Base-by-base conservation (phyloP, 2,329 filamentous ascomycete species). In the Alternaria triticimaculans region DNA sequence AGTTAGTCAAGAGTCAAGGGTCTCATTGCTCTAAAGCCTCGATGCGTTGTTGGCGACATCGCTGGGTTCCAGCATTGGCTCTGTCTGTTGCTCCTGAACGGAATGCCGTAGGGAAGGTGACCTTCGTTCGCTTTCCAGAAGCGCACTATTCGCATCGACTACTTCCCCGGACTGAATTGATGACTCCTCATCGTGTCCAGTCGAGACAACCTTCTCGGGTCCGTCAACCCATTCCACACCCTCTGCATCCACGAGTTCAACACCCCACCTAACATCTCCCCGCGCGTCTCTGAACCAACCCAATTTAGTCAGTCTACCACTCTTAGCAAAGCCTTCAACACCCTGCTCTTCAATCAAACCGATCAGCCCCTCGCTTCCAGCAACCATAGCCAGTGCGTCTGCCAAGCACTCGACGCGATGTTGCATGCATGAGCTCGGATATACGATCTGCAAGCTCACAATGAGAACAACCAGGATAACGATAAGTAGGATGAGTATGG, bases 351-450 rank as follows among this genome's bases (percentile, higher is more conserved):
- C 37, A 18, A 41, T 41, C n/a, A 41, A 41, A 11, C 37, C 5
- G 37, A 41, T 41, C 37, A 41, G 37, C 5, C 37, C 37, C 37
- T 41, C 37, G n/a, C 37, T 41, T 41, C 37, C 37, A 41, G 37
- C 37, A 10, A 41, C 37, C 37, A 41, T 41, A 18, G 37, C 37
- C 9, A 41, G 37, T 41, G 3, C 37, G n/a, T 41, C 37, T 41
- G 37, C 37, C 37, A 41, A 18, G 37, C 37, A 41, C n/a, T 41
- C 37, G 37, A 41, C 37, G 37, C 37, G 37, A 41, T 41, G 37
- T 41, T 41, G 37, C 37, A 41, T 41, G 37, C 37, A 41, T 41
- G 37, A 41, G 37, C n/a, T 41, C n/a, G 37, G 37, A 41, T 41
- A 41, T 11, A 41, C n/a, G 8, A 41, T 41, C 37, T 41, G 37